Evolutionary conservation across 1,284 basidiomycete species (phyloP), one percentile per base, ranked within the genome.

Genomic region (Ustilago sp.): DNA sequence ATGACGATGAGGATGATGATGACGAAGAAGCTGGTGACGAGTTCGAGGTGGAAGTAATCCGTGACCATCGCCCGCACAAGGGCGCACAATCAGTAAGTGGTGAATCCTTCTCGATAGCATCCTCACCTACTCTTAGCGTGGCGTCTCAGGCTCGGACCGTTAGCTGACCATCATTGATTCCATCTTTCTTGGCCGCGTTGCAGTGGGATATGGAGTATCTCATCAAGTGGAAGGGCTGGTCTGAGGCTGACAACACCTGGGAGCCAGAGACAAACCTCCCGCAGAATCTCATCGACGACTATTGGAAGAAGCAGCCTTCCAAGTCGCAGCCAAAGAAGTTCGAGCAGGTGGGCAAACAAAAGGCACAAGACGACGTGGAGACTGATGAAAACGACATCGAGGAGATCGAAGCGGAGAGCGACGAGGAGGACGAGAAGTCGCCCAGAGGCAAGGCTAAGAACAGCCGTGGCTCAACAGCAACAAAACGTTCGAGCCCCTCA

Each of bases 181-280:
- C 9, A n/a, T 23, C n/a, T 34, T 36, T 9, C 28, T 56, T 28
- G n/a, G 19, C 11, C n/a, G 4, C 7, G 7, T 36, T 9, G 8
- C 45, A 77, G 65, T 64, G 69, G 59, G 54, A 56, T 9, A 59
- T 67, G 43, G 64, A 74, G 38, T 80, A 80, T 39, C 31, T 62
- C 4, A 69, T 80, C 74, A 80, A 80, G 53, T 80, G 77, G 77
- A 80, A 80, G 45, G 71, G 68, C 9, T 80, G 53, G 35, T 28
- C 60, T n/a, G 77, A 80, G 34, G 19, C 1, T 0, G 68, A 71
- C 19, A 80, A 77, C 58, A 80, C 77, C 8, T 80, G 77, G 77
- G 77, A 80, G 63, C 77, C 77, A 8, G 77, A 80, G 60, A 48
- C 19, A 1, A 71, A 80, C 41, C 41, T 77, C 0, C 35, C 54